Evolutionary conservation across 805 yeast genomes (phyloP).

Genomic region (Metschnikowia proteae): DNA sequence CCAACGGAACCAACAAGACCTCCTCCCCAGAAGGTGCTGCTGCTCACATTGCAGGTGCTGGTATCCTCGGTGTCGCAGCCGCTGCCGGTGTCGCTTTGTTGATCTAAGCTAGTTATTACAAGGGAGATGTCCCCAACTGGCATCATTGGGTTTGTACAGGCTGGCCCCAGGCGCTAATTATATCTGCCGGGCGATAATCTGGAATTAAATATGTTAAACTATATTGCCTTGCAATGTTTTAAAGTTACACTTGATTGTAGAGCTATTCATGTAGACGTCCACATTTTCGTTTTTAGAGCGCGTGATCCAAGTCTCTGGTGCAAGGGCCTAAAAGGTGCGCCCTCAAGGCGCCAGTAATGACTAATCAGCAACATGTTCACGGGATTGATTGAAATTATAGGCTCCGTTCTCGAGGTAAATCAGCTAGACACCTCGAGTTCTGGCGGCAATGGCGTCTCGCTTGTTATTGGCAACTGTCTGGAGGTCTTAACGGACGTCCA

Average conservation of each 20-base stretch:
- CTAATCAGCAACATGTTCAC: slow-evolving; percentile 66
- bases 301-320: neutral
- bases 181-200: slow-evolving; percentile 2
- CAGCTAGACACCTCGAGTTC: slow-evolving; percentile 45
- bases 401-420: slow-evolving; percentile 52
- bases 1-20: slow-evolving; percentile 15
- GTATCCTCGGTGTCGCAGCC: slow-evolving; percentile 26
- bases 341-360: neutral
- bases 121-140: slow-evolving; percentile 2
- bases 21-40: slow-evolving; percentile 29
- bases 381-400: slow-evolving; percentile 85
- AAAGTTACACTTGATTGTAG: neutral
- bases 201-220: neutral
- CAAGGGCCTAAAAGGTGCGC: neutral
- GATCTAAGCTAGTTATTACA: slow-evolving; percentile 24
- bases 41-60: slow-evolving; percentile 33
- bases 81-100: slow-evolving; percentile 38
- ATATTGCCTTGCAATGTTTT: neutral
- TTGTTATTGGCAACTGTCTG: slow-evolving; percentile 59
- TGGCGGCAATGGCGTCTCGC: slow-evolving; percentile 73
- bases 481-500: slow-evolving; percentile 74
- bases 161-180: slow-evolving; percentile 3
- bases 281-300: no score
- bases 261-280: no score
- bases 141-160: slow-evolving; percentile 4